These are phyloP conservation scores for Epichloe uncinata DNA, from an alignment of 2,329 filamentous ascomycete genomes.

Conservation along the genomic window DNA sequence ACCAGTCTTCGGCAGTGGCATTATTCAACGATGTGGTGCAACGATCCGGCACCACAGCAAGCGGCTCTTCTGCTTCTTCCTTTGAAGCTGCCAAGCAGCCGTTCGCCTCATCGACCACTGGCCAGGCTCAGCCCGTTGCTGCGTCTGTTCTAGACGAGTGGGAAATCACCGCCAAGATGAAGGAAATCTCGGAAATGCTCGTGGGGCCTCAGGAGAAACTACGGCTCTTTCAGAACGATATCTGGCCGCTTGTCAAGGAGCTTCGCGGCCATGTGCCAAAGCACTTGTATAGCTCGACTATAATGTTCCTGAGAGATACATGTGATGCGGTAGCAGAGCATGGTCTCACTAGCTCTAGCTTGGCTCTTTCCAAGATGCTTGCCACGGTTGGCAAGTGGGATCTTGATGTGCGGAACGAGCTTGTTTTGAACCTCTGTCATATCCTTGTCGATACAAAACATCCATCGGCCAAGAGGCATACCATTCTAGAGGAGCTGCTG, in stretches of 20 bases:
- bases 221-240: slow-evolving; percentile 13
- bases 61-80: background rate
- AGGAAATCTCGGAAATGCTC: slow-evolving; percentile 11
- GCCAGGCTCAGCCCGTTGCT: background rate
- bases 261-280: slow-evolving; percentile 17
- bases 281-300: slow-evolving; percentile 13
- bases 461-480: slow-evolving; percentile 6
- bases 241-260: slow-evolving; percentile 18
- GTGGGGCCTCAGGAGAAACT: slow-evolving; percentile 11
- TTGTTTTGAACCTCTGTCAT: slow-evolving; percentile 21
- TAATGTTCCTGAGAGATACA: slow-evolving; percentile 11
- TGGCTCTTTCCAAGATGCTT: slow-evolving; percentile 16
- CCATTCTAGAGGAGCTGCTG: slow-evolving; percentile 17
- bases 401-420: slow-evolving; percentile 15
- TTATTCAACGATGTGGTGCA: slow-evolving; percentile 25
- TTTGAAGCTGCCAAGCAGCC: background rate
- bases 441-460: slow-evolving; percentile 9
- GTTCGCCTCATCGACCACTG: background rate
- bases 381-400: slow-evolving; percentile 15
- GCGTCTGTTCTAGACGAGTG: slow-evolving; percentile 12
- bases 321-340: slow-evolving; percentile 10
- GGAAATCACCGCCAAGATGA: slow-evolving; percentile 19
- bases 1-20: slow-evolving; percentile 16
- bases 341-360: slow-evolving; percentile 7
- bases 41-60: background rate